phyloP scores from a whole-genome alignment of 331 rosid genomes.

The Phaseolus coccineus region DNA sequence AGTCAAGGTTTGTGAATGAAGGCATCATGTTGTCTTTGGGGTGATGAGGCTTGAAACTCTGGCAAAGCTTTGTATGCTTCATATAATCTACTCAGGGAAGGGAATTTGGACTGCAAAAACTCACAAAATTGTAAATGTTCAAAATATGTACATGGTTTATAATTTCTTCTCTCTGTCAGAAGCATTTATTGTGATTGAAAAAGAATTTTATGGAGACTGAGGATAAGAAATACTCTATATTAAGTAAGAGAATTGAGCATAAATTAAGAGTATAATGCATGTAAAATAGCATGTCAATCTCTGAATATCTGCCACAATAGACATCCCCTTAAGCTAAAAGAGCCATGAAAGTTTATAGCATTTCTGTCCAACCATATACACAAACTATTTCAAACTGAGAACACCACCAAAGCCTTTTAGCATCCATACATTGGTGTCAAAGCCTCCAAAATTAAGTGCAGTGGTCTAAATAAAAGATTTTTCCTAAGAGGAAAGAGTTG shows the following conservation, averaged over 20 bases:
- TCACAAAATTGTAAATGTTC: constrained; percentile 13
- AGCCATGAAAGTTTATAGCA: background rate
- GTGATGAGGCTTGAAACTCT: constrained; percentile 56
- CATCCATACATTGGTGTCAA: background rate
- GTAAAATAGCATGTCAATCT: background rate
- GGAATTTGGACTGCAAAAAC: constrained; percentile 58
- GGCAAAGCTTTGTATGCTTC: constrained; percentile 53
- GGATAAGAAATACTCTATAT: background rate
- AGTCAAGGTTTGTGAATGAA: background rate
- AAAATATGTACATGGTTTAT: background rate
- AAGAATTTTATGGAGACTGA: background rate
- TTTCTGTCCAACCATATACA: background rate
- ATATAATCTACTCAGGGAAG: constrained; percentile 48
- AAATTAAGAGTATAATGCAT: background rate
- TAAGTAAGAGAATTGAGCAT: background rate
- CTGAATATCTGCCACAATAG: background rate
- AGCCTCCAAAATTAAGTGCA: background rate
- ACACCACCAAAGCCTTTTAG: background rate
- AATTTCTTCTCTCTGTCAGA: constrained; percentile 4
- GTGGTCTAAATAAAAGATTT: background rate
- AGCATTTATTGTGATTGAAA: background rate
- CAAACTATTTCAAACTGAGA: background rate
- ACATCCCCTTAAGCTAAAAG: background rate
- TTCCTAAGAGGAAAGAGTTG: background rate
- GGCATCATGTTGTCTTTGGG: constrained; percentile 57